A percentile compares a stretch with the other conserved stretches of the same genome.
These are phyloP conservation scores for Pontederia paniculata DNA, from an alignment of 176 grass and related monocot species.

Conservation along the genomic window DNA sequence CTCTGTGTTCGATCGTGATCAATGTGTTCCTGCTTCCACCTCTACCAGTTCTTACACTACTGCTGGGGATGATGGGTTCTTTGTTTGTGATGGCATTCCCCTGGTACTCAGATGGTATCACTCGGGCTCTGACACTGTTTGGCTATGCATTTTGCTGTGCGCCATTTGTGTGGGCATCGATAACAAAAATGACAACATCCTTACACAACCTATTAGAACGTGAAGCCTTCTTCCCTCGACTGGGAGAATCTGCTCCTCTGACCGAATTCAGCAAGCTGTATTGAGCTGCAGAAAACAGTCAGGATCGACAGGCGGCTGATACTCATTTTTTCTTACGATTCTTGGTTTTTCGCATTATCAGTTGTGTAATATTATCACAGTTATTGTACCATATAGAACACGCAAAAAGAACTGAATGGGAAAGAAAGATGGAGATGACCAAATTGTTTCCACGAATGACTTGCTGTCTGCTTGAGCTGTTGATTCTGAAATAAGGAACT, in stretches of 20 bases:
- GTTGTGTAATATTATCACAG: too few relatives aligned
- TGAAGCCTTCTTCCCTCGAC: constrained; percentile 43
- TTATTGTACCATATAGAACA: too few relatives aligned
- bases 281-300: constrained; percentile 18
- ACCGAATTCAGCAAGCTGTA: constrained; percentile 77
- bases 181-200: constrained; percentile 53
- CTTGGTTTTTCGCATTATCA: too few relatives aligned
- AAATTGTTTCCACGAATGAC: too few relatives aligned
- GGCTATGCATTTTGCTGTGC: constrained; percentile 61
- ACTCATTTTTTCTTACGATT: too few relatives aligned
- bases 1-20: constrained; percentile 59
- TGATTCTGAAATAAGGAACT: too few relatives aligned
- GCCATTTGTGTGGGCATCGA: constrained; percentile 50
- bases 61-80: constrained; percentile 49
- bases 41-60: constrained; percentile 36
- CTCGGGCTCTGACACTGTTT: constrained; percentile 53
- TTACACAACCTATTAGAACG: constrained; percentile 57
- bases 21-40: constrained; percentile 60
- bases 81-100: constrained; percentile 78
- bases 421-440: too few relatives aligned
- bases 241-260: constrained; percentile 53
- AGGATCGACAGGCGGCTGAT: too few relatives aligned
- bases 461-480: too few relatives aligned
- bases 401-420: too few relatives aligned
- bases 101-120: constrained; percentile 67